phyloP scores from a whole-genome alignment of 139 green algal genomes.

The Picochlorum costavermella region DNA sequence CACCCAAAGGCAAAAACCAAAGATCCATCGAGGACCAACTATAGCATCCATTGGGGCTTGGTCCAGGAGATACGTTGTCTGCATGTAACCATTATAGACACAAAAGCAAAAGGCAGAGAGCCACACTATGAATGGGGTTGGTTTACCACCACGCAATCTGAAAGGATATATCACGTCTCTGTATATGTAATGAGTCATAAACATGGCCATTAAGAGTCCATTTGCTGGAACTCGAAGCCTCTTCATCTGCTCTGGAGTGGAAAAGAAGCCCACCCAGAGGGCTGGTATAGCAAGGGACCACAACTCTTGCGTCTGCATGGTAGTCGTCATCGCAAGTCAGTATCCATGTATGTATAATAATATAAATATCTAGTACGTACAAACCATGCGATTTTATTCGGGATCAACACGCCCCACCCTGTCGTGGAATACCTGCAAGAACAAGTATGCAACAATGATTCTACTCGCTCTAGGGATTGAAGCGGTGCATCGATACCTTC shows the following conservation, averaged over 20 bases:
- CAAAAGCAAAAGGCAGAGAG: conserved; percentile 52
- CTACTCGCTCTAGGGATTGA: background rate
- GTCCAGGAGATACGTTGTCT: conserved; percentile 20
- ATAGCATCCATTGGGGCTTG: conserved; percentile 12
- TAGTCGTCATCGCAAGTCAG: background rate
- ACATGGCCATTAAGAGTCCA: conserved; percentile 16
- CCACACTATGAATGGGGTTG: conserved; percentile 49
- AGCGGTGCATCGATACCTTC: background rate
- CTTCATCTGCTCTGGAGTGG: conserved; percentile 16
- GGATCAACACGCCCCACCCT: conserved; percentile 13
- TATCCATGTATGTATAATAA: background rate
- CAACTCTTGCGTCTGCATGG: conserved; percentile 25
- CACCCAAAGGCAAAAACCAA: conserved; percentile 37
- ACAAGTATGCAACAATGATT: background rate
- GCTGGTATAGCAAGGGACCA: conserved; percentile 24
- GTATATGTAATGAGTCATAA: conserved; percentile 35
- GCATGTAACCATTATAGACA: conserved; percentile 62
- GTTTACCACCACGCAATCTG: conserved; percentile 37
- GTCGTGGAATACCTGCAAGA: conserved; percentile 5
- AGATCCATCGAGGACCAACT: background rate
- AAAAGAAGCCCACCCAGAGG: conserved; percentile 12
- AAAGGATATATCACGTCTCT: conserved; percentile 51
- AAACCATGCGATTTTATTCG: conserved; percentile 11
- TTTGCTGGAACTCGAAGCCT: conserved; percentile 16
- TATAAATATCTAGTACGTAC: background rate